Evolutionary conservation across 306 rosid genomes (phyloP).

Genomic region (Inga leiocalycina): DNA sequence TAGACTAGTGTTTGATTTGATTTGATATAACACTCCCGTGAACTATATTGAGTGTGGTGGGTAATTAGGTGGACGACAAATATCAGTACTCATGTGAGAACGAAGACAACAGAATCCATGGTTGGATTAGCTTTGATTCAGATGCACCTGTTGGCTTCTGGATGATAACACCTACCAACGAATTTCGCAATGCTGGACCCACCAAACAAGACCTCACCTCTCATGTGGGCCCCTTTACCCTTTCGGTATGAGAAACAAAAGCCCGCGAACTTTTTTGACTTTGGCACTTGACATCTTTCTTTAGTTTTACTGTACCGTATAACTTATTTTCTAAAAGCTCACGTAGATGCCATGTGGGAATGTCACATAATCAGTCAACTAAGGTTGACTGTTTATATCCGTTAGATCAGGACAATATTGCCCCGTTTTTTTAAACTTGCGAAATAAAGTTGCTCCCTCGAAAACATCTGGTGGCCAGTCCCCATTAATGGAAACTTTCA

Average conservation of each 20-base stretch:
- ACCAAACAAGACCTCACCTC: slow-evolving; percentile 89
- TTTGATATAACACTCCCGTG: slow-evolving; percentile 22
- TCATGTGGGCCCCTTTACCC: slow-evolving; percentile 81
- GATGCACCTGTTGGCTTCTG: slow-evolving; percentile 69
- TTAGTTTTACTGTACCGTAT: neutral
- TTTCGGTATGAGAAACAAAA: slow-evolving; percentile 47
- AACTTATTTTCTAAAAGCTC: no score
- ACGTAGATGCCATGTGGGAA: no score
- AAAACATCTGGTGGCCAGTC: no score
- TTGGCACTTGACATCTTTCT: neutral
- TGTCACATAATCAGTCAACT: no score
- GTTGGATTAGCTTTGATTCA: slow-evolving; percentile 60
- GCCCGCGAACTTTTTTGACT: neutral
- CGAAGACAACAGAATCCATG: slow-evolving; percentile 65
- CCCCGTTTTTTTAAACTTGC: no score
- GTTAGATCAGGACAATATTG: no score
- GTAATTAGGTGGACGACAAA: slow-evolving; percentile 83
- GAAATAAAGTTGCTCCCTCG: no score
- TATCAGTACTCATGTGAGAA: slow-evolving; percentile 76
- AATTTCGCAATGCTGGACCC: slow-evolving; percentile 79
- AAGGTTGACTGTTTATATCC: no score
- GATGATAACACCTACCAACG: slow-evolving; percentile 77
- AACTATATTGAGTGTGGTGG: slow-evolving; percentile 26
- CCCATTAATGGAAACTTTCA: no score
- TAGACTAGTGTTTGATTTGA: neutral